A percentile compares a stretch with the other conserved stretches of the same genome.
Conservation (phyloP, 2,329 filamentous ascomycete genomes). For the Aureobasidium uvarum region DNA sequence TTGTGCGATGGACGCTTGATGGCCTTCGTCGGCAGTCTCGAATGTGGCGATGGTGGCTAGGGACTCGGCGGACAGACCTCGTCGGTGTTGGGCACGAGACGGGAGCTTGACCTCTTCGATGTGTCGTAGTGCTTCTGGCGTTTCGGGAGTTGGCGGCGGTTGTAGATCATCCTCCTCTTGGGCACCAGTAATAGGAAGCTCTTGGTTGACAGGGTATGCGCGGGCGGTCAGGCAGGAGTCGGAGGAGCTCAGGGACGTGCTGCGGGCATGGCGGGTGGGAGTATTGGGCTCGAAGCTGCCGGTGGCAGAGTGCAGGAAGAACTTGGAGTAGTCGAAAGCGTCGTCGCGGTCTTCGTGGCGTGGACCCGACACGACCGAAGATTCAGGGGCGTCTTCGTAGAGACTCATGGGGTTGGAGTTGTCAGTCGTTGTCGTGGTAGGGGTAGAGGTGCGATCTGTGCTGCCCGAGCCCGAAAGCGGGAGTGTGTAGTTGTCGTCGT, state of each 20-base stretch:
- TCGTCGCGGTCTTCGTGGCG: slow-evolving; percentile 90
- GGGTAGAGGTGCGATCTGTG: slow-evolving; percentile 18
- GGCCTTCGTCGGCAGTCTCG: slow-evolving; percentile 52
- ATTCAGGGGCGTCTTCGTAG: slow-evolving; percentile 46
- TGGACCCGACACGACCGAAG: slow-evolving; percentile 23
- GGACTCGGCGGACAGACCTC: slow-evolving; percentile 59
- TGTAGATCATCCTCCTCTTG: neutral
- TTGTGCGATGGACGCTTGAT: slow-evolving; percentile 6
- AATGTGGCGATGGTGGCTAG: slow-evolving; percentile 62
- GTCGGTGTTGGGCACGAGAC: slow-evolving; percentile 39
- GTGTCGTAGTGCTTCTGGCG: slow-evolving; percentile 37
- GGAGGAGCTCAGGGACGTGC: slow-evolving; percentile 1
- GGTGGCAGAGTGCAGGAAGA: slow-evolving; percentile 90
- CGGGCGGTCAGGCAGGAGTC: slow-evolving; percentile 15
- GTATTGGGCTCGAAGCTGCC: slow-evolving; percentile 61
- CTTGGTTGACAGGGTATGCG: neutral
- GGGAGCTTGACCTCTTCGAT: slow-evolving; percentile 30
- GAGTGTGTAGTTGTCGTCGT: slow-evolving; percentile 4
- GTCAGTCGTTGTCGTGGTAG: neutral
- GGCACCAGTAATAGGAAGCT: neutral
- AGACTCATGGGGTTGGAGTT: slow-evolving; percentile 35
- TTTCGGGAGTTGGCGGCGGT: slow-evolving; percentile 32
- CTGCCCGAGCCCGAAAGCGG: slow-evolving; percentile 1
- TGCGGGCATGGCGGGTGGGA: neutral
- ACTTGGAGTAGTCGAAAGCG: slow-evolving; percentile 94